Evolutionary conservation across 1,284 basidiomycete genomes (phyloP).

Genomic region (Leucoagaricus sp.): DNA sequence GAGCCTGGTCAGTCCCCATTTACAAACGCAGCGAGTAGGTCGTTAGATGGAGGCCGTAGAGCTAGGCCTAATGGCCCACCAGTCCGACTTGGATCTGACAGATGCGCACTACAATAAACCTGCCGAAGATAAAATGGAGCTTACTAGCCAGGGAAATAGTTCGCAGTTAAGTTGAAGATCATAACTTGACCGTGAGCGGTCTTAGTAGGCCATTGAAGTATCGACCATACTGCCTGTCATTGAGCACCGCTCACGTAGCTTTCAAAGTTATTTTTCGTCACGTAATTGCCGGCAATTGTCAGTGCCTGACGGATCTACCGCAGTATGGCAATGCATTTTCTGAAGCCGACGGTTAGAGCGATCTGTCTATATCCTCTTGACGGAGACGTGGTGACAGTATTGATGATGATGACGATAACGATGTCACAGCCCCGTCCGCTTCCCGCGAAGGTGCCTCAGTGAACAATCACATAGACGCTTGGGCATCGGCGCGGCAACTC

Average conservation of each 20-base stretch:
- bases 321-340: neutral
- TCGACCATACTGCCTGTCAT: neutral
- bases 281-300: neutral
- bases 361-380: neutral
- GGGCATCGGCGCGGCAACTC: neutral
- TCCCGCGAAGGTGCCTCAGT: slow-evolving; percentile 4
- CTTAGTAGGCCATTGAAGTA: no score
- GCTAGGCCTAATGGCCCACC: no score
- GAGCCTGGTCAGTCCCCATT: no score
- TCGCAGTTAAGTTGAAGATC: no score
- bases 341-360: no score
- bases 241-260: neutral
- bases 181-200: no score
- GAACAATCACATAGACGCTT: neutral
- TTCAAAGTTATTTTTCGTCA: neutral
- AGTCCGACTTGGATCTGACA: no score
- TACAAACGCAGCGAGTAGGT: no score
- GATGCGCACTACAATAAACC: no score
- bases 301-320: slow-evolving; percentile 9
- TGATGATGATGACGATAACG: neutral
- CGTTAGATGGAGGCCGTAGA: no score
- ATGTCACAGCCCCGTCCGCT: neutral
- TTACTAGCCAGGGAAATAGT: no score
- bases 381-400: neutral
- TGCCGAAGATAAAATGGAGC: no score